These are phyloP conservation scores for Biscogniauxia mediterranea DNA, from an alignment of 2,329 filamentous ascomycete genomes.

Conservation along the genomic window DNA sequence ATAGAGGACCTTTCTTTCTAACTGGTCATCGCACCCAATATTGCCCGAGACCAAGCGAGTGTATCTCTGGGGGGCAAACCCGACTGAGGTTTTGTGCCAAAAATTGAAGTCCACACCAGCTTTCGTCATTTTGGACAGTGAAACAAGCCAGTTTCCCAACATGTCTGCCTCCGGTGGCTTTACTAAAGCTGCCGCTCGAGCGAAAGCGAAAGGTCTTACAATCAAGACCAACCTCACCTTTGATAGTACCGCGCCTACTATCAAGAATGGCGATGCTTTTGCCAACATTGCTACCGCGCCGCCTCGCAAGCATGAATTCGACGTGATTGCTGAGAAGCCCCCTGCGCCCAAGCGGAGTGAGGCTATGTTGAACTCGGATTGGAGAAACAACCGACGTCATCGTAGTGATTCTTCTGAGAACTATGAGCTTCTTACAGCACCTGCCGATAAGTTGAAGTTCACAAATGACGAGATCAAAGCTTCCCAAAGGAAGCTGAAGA, in stretches of 20 bases:
- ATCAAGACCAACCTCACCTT: slow-evolving; percentile 8
- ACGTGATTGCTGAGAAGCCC: slow-evolving; percentile 1
- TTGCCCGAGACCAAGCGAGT: no score
- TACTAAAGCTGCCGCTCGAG: slow-evolving; percentile 7
- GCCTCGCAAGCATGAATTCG: background rate
- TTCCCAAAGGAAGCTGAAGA: slow-evolving; percentile 13
- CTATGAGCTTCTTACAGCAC: slow-evolving; percentile 12
- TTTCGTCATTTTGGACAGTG: background rate
- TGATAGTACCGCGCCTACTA: background rate
- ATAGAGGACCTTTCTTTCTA: background rate
- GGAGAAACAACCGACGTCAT: slow-evolving; percentile 23
- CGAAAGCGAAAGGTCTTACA: slow-evolving; percentile 10
- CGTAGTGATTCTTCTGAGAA: slow-evolving; percentile 3
- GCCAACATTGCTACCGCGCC: background rate
- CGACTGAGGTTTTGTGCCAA: background rate
- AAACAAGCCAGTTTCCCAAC: background rate
- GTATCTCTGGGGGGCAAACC: background rate
- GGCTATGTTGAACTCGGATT: slow-evolving; percentile 20
- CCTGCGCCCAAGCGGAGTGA: slow-evolving; percentile 13
- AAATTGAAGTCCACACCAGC: background rate
- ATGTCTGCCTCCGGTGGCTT: background rate
- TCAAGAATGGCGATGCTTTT: background rate
- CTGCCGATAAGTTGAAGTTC: slow-evolving; percentile 17
- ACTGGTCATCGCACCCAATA: background rate
- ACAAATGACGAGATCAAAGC: slow-evolving; percentile 6